A percentile compares a stretch with the other conserved stretches of the same genome.
Evolutionary conservation across 129 eudicot species (phyloP).

Genomic region (Pulicaria dysenterica): DNA sequence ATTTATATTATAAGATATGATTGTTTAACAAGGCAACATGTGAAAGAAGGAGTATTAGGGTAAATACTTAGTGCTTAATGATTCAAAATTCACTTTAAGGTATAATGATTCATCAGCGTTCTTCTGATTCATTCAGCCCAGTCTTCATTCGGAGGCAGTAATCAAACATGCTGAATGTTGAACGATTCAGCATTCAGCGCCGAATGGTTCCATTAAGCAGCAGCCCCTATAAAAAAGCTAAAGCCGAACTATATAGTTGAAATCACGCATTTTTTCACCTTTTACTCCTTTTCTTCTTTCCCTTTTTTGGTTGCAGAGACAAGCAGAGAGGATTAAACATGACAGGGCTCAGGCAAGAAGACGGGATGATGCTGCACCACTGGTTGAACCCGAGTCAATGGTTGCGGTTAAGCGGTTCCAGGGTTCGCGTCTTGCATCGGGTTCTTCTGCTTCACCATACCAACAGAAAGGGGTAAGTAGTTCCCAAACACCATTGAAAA

Average conservation of each 20-base stretch:
- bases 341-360: constrained; percentile 58
- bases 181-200: no score
- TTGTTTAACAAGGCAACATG: no score
- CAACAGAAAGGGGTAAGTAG: constrained; percentile 41
- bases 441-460: constrained; percentile 69
- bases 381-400: constrained; percentile 52
- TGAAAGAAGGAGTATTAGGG: no score
- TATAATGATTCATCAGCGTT: no score
- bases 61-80: no score
- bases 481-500: constrained; percentile 15
- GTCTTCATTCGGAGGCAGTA: no score
- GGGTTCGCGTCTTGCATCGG: constrained; percentile 89
- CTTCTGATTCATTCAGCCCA: no score
- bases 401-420: constrained; percentile 73
- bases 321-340: constrained; percentile 64
- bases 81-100: no score
- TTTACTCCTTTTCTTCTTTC: neutral
- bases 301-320: constrained; percentile 46
- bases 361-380: constrained; percentile 71
- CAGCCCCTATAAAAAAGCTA: no score
- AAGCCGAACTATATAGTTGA: neutral
- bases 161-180: no score
- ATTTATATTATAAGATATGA: no score
- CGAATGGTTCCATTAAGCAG: no score
- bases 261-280: neutral